Evolutionary conservation across 2,329 filamentous ascomycete species (phyloP), one percentile per base, ranked within the genome.

Genomic region (Claviceps arundinis): DNA sequence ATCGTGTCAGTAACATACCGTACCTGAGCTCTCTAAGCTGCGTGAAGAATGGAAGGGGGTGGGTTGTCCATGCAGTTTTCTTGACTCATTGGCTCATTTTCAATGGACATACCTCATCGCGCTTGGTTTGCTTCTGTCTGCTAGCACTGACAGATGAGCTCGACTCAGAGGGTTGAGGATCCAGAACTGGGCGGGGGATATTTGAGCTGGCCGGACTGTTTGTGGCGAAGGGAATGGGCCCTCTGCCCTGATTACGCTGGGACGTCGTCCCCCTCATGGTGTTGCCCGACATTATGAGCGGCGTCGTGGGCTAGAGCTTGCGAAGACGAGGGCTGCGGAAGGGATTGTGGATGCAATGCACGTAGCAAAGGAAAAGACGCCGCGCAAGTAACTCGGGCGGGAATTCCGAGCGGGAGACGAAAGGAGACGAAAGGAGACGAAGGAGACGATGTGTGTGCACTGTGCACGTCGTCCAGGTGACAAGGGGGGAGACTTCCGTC

Each of bases 61-160:
- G n/a, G 13, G 8, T 6, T 38, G 17, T 13, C 7, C 40, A 19
- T 37, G 17, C 41, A 37, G 22, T 19, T 19, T 17, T 47, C 30
- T 26, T 44, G 24, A 41, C 3, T 40, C 42, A 45, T 5, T 14
- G 26, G n/a, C 40, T 17, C 5, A 34, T 34, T 14, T 16, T 17
- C 30, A 45, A 30, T 48, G n/a, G 57, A 74, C 80, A 63, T 76
- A 98, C 93, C 86, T 98, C 93, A 84, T 98, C 93, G 70, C 90
- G 84, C 74, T 97, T 97, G 60, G 84, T 85, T 77, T 96, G 91
- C 73, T 96, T 96, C 70, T 93, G 87, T 65, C 93, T 83, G 70
- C 91, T 97, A 61, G 89, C 87, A 72, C 89, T 96, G 72, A 96
- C 80, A 42, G 86, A 83, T 52, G 88, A 87, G 57, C 66, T 70